phyloP scores from a whole-genome alignment of 192 early-diverging fungal genomes.

The Coemansia sp. region DNA sequence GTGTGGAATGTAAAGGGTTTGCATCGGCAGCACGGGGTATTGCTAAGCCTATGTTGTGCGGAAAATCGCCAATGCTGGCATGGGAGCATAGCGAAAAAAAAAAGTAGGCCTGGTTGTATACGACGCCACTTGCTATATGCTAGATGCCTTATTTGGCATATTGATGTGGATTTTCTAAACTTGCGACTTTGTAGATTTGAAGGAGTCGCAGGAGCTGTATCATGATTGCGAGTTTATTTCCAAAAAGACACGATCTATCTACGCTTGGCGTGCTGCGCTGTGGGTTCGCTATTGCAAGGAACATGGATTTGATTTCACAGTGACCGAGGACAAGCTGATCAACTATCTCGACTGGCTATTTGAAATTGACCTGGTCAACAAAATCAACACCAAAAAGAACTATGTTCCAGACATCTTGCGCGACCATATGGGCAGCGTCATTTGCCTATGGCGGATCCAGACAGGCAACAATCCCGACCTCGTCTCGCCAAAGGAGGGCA shows the following conservation, averaged over 20 bases:
- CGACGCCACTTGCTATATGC: neutral
- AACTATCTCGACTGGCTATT: constrained; percentile 52
- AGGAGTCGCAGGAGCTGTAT: constrained; percentile 52
- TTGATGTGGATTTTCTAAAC: too few relatives aligned
- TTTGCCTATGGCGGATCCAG: constrained; percentile 53
- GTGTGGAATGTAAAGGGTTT: neutral
- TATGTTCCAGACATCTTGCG: constrained; percentile 53
- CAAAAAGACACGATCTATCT: constrained; percentile 54
- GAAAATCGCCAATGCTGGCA: too few relatives aligned
- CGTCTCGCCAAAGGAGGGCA: constrained; percentile 50
- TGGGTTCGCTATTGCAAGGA: constrained; percentile 54
- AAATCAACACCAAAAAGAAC: constrained; percentile 54
- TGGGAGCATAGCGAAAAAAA: neutral
- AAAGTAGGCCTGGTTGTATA: neutral
- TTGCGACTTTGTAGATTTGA: constrained; percentile 32
- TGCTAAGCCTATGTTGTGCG: too few relatives aligned
- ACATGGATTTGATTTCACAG: constrained; percentile 23
- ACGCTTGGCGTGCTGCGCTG: constrained; percentile 47
- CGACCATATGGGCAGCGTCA: constrained; percentile 54
- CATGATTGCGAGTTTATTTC: constrained; percentile 49
- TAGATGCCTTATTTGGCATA: neutral
- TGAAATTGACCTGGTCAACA: constrained; percentile 50
- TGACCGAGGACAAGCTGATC: constrained; percentile 49
- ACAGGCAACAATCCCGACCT: constrained; percentile 47
- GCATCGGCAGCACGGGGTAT: too few relatives aligned